phyloP scores from a whole-genome alignment of 495 filamentous ascomycete species.

The Trichoderma reesei region DNA sequence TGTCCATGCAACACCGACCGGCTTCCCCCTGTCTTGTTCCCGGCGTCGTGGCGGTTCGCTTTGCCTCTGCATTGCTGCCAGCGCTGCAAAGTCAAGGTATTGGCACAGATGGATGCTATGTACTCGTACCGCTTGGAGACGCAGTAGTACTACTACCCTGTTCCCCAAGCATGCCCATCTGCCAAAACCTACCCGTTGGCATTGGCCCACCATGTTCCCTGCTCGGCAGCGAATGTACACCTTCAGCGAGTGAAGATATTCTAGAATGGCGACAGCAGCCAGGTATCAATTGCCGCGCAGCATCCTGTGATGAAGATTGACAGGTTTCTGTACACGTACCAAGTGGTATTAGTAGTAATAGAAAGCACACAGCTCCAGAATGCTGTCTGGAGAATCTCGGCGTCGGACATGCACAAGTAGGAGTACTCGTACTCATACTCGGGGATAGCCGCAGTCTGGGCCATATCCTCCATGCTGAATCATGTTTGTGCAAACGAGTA shows the following conservation, averaged over 20 bases:
- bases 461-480: no score
- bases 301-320: no score
- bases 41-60: constrained; percentile 5
- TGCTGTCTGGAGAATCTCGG: background rate
- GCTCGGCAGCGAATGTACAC: background rate
- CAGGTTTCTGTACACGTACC: no score
- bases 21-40: background rate
- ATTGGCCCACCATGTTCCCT: background rate
- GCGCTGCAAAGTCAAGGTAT: no score
- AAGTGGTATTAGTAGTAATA: no score
- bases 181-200: background rate
- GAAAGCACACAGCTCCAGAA: no score
- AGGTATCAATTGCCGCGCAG: no score
- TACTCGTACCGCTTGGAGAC: no score
- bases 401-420: background rate
- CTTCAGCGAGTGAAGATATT: background rate
- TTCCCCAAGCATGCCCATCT: background rate
- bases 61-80: background rate
- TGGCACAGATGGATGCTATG: no score
- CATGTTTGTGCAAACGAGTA: no score
- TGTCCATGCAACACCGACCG: background rate
- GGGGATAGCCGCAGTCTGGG: no score
- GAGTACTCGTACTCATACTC: background rate
- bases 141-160: background rate
- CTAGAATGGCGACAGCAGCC: background rate